Percentiles rank a stretch among this genome's conserved stretches.
These are phyloP conservation scores for Verticillium alfalfae DNA, from an alignment of 2,329 filamentous ascomycete species.

Conservation along the genomic window DNA sequence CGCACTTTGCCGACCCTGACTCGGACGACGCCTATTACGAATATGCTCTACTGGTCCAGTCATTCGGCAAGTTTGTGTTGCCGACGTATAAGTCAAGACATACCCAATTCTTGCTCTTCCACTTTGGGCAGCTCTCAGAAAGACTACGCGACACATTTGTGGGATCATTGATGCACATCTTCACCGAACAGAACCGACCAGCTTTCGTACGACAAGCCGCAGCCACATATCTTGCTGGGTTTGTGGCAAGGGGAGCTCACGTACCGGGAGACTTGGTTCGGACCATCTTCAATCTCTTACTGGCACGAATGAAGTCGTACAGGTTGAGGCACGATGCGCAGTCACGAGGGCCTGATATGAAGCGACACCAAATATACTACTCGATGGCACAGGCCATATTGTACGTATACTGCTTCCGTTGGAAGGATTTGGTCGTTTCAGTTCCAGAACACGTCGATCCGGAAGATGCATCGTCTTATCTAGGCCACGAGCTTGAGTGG, in stretches of 20 bases:
- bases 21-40: slow-evolving; percentile 64
- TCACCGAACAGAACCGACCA: slow-evolving; percentile 10
- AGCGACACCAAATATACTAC: slow-evolving; percentile 80
- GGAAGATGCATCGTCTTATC: slow-evolving; percentile 54
- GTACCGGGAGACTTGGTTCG: slow-evolving; percentile 73
- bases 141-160: slow-evolving; percentile 78
- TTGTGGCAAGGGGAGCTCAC: slow-evolving; percentile 83
- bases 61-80: slow-evolving; percentile 83
- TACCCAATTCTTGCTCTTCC: slow-evolving; percentile 92
- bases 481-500: slow-evolving; percentile 73
- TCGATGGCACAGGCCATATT: slow-evolving; percentile 81
- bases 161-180: slow-evolving; percentile 65
- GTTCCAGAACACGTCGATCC: slow-evolving; percentile 55
- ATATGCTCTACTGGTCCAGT: slow-evolving; percentile 74
- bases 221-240: slow-evolving; percentile 88
- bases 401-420: slow-evolving; percentile 97
- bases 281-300: slow-evolving; percentile 74
- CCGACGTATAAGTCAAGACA: slow-evolving; percentile 89
- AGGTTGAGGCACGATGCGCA: slow-evolving; percentile 65
- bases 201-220: slow-evolving; percentile 69
- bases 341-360: slow-evolving; percentile 80
- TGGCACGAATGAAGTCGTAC: slow-evolving; percentile 70
- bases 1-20: slow-evolving; percentile 63
- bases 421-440: slow-evolving; percentile 76
- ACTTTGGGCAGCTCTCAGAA: slow-evolving; percentile 81